Percentiles rank a stretch among this genome's conserved stretches.
These are phyloP conservation scores for Cordyceps javanica DNA, from an alignment of 2,329 filamentous ascomycete genomes.

Conservation along the genomic window DNA sequence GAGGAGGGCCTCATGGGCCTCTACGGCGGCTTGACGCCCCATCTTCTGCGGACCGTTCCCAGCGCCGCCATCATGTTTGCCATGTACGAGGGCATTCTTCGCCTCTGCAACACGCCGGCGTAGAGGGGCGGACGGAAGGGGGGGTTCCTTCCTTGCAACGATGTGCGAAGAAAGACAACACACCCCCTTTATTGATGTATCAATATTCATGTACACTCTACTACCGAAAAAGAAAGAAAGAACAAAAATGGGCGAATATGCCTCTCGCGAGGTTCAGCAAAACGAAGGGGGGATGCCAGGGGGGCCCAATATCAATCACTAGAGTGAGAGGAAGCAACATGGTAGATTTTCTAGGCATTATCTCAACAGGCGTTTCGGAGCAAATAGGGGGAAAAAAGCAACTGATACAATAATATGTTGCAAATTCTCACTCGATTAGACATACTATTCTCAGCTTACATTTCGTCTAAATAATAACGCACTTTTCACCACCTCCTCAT, in stretches of 20 bases:
- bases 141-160: no score
- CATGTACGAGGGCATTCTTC: conserved; percentile 63
- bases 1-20: conserved; percentile 82
- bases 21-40: conserved; percentile 87
- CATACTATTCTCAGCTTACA: neutral
- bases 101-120: conserved; percentile 36
- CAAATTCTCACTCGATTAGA: conserved; percentile 3
- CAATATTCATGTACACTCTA: conserved; percentile 5
- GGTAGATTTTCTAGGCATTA: neutral
- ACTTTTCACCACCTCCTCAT: no score
- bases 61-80: conserved; percentile 96
- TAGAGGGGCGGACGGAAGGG: no score
- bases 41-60: conserved; percentile 84
- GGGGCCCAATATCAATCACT: neutral
- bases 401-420: neutral
- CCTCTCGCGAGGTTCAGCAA: neutral
- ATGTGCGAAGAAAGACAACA: neutral
- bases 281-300: no score
- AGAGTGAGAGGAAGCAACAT: neutral
- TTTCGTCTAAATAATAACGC: neutral
- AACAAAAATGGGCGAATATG: neutral
- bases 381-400: neutral
- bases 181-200: neutral
- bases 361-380: conserved; percentile 5
- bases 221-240: neutral